Base-by-base conservation (phyloP, 148 eudicot genomes). In the Polygonum maritimum region DNA sequence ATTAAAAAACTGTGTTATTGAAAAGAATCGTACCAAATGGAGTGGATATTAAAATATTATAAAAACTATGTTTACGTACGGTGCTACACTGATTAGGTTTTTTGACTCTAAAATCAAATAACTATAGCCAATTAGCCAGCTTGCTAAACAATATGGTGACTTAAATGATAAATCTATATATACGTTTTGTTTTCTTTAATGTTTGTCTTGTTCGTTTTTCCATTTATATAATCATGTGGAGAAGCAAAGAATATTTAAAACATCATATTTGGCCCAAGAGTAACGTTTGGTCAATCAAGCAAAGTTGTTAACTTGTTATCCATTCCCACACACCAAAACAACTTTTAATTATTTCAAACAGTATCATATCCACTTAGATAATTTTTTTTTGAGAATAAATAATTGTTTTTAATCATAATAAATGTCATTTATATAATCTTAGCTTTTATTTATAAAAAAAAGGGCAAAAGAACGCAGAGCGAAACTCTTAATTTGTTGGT, bases 281-380 rank as follows among this genome's bases (percentile, higher is more conserved):
- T 15, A 51, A n/a, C 4, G 19, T 51, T 63, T 67, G 45, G 45
- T 67, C 71, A 63, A 35, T 67, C 7, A 15, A 67, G 45, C 71
- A 38, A 63, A 51, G 31, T 26, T 8, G 14, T 67, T 36, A 67
- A 15, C 71, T 26, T 8, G 14, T 67, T 36, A 67, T 36, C 71
- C 71, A 16, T 67, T 67, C 71, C 44, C 71, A 67, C 71, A 67
- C 44, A 67, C 71, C 45, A 36, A 67, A 13, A 16, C 45, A 60
- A 60, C 35, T 60, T 31, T 22, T 26, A 60, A 60, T 60, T 1
- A 60, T 60, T 60, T 5, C n/a, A 51, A 51, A 51, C 14, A 15
- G 16, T 51, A 51, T 16, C 16, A 51, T 7, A 44, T 10, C 47
- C 31, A 26, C 31, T 26, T 26, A 26, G 31, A 26, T 26, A 26